Evolutionary conservation across 1,284 basidiomycete species (phyloP), one percentile per base, ranked within the genome.

Genomic region (Fomitopsis schrenkii): DNA sequence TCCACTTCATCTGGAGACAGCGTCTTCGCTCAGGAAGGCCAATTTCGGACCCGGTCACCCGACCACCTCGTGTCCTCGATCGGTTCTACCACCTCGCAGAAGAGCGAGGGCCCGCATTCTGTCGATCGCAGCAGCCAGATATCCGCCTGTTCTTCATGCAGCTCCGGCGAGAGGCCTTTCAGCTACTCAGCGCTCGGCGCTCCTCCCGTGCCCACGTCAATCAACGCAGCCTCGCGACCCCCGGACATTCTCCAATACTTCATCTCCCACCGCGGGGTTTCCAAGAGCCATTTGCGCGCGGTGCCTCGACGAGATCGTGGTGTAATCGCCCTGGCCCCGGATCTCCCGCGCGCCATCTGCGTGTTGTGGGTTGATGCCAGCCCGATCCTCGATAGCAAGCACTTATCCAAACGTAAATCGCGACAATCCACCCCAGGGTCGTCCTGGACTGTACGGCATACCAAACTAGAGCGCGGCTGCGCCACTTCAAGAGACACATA

Each of bases 131-230:
- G 19, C 52, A 54, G 35, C 36, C 52, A 22, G 35, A 36, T n/a
- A 26, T 15, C 52, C 52, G 22, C 19, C 17, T 38, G 35, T 22
- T 17, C 28, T 50, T 33, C 48, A 17, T 50, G 26, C 48, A 50
- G 26, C 30, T 40, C 52, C n/a, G 52, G 22, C 22, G 52, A 54
- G 52, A 54, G 52, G 52, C n/a, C 52, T 54, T 54, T 54, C 52
- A 40, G 52, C 52, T 40, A 54, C 36, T 38, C 35, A 54, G 52
- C 52, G 52, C 52, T 26, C 35, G 36, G 35, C 52, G 33, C 35
- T 40, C 52, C 3, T n/a, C 36, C 52, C 52, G 17, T 54, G 52
- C 28, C 52, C 52, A 54, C 35, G 36, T 54, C 52, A 36, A 40
- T 36, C 33, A 54, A 54, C 15, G 36, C 35, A 22, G 52, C n/a